Base-by-base conservation (phyloP, 148 eudicot species). In the Gaultheria prostrata region DNA sequence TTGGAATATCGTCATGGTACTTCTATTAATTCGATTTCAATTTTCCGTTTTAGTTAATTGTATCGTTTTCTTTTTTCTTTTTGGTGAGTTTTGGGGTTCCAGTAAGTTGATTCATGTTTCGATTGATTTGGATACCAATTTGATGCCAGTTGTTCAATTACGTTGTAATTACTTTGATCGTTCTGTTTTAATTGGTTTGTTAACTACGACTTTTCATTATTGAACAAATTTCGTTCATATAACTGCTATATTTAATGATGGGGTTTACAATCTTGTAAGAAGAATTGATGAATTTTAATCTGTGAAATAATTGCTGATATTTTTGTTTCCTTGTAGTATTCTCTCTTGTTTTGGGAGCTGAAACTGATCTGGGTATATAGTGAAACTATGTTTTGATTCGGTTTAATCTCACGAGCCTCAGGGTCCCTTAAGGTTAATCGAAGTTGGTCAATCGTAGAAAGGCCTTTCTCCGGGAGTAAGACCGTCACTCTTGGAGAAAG, bases 1-100 rank as follows among this genome's bases (percentile, higher is more conserved):
- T 69, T 32, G 43, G 45, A 65, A 57, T 15, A 18, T 13, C 56
- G n/a, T 65, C 57, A 45, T 15, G 53, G 82, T 80, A 67, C 53
- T 83, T 26, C 79, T 84, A 26, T 14, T 80, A 35, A 72, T 73
- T 74, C 10, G 28, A 54, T 20, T 75, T 75, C 35, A 15, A 45
- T 77, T 18, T 59, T 15, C 8, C 43, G 54, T 15, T 1, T 21
- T 35, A 20, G 21, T 30, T 48, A 8, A 2, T 80, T 30, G 26
- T 81, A 8, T 24, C 26, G 49, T 30, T 69, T 81, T 59, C n/a
- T 21, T 59, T 10, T 57, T 20, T 14, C 13, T 24, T 30, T 0
- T 35, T 28, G 46, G 48, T 18, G 83, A 48, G 76, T 63, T 43
- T 80, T 80, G 46, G 1, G n/a, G 6, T 78, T 65, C n/a, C 61